Conservation (phyloP, 108 stramenopile genomes). For the Cyclotella baltica region DNA sequence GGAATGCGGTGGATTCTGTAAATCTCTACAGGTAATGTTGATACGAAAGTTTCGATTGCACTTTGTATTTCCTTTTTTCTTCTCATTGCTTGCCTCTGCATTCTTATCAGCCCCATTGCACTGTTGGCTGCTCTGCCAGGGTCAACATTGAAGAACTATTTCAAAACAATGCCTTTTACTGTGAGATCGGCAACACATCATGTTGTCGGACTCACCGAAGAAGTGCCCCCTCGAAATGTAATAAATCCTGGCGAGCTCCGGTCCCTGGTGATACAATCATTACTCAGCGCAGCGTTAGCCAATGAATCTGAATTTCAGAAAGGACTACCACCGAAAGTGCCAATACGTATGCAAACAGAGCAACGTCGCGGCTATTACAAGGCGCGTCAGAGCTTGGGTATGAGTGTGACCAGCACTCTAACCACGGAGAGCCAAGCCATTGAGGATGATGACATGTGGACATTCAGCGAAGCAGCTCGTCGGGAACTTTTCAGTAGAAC, state of each 20-base stretch:
- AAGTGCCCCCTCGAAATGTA: slow-evolving; percentile 48
- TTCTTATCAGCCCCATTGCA: slow-evolving; percentile 43
- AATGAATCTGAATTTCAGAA: slow-evolving; percentile 50
- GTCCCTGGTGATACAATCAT: slow-evolving; percentile 51
- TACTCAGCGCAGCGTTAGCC: slow-evolving; percentile 52
- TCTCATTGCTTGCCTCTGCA: background rate
- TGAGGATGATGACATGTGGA: slow-evolving; percentile 53
- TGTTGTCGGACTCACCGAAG: slow-evolving; percentile 52
- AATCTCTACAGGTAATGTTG: slow-evolving; percentile 50
- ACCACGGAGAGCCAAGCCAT: slow-evolving; percentile 18
- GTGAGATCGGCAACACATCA: slow-evolving; percentile 53
- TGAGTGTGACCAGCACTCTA: slow-evolving; percentile 35
- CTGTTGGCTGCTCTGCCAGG: slow-evolving; percentile 54
- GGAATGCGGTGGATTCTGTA: slow-evolving; percentile 49
- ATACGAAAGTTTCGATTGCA: background rate
- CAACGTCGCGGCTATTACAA: slow-evolving; percentile 20
- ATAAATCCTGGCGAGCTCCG: slow-evolving; percentile 46
- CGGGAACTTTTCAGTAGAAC: slow-evolving; percentile 42
- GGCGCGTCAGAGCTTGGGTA: slow-evolving; percentile 17
- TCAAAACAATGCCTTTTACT: slow-evolving; percentile 53
- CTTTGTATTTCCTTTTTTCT: background rate
- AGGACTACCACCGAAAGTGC: slow-evolving; percentile 45
- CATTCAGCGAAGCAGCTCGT: slow-evolving; percentile 46
- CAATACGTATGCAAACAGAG: slow-evolving; percentile 50
- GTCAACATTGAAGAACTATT: slow-evolving; percentile 44